These are phyloP conservation scores for Podospora fimiseda DNA, from an alignment of 495 filamentous ascomycete genomes.

Conservation along the genomic window DNA sequence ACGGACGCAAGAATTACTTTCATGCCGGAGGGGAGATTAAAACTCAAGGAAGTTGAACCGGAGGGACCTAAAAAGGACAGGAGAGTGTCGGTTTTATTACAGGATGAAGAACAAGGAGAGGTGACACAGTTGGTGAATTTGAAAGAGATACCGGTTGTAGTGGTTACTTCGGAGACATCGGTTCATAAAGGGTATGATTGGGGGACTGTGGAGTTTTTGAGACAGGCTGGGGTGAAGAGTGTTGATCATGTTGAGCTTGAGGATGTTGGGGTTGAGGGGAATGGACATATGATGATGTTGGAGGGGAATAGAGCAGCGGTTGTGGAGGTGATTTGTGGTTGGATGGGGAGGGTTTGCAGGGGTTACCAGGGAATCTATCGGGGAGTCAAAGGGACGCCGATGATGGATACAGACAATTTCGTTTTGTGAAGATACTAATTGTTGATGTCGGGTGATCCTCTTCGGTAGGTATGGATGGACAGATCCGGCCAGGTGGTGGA, in stretches of 20 bases:
- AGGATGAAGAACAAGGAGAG: background rate
- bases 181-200: constrained; percentile 54
- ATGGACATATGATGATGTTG: constrained; percentile 4
- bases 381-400: too few species aligned
- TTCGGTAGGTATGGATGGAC: too few species aligned
- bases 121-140: constrained; percentile 18
- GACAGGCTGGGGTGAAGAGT: constrained; percentile 46
- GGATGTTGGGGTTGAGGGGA: background rate
- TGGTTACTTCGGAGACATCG: constrained; percentile 47
- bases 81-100: constrained; percentile 6
- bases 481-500: too few species aligned
- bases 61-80: constrained; percentile 10
- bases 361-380: too few species aligned
- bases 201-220: constrained; percentile 44
- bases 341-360: background rate
- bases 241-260: background rate
- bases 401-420: too few species aligned
- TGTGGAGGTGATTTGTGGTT: background rate
- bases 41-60: background rate
- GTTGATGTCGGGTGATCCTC: too few species aligned
- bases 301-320: background rate
- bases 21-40: constrained; percentile 30
- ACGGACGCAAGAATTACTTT: constrained; percentile 45
- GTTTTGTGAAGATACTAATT: too few species aligned
- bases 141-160: constrained; percentile 36